Conservation (phyloP, 1,284 basidiomycete genomes). For the Ceraceosorus bombacis region DNA sequence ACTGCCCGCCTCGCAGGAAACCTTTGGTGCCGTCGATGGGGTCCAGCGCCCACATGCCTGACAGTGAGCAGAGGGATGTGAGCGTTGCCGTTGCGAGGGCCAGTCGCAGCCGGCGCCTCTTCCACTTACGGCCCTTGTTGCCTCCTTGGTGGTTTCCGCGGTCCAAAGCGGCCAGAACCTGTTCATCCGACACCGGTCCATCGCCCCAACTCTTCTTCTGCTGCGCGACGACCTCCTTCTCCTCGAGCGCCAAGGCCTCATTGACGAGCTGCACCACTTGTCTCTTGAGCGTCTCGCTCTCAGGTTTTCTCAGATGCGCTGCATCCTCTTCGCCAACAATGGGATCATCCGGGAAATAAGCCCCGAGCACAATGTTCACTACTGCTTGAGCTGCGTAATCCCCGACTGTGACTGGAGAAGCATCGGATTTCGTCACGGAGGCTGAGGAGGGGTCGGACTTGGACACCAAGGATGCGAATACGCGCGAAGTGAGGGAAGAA, state of each 20-base stretch:
- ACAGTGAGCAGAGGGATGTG: neutral
- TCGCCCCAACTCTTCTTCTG: slow-evolving; percentile 20
- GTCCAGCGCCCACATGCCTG: slow-evolving; percentile 76
- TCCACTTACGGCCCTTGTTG: slow-evolving; percentile 53
- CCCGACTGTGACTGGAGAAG: slow-evolving; percentile 81
- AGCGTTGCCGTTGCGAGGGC: neutral
- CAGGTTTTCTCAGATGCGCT: slow-evolving; percentile 55
- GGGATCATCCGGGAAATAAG: slow-evolving; percentile 71
- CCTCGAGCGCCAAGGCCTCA: slow-evolving; percentile 58
- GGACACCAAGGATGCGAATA: slow-evolving; percentile 77
- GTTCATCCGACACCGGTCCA: slow-evolving; percentile 36
- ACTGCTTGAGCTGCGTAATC: slow-evolving; percentile 46
- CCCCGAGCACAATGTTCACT: slow-evolving; percentile 36
- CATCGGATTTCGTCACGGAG: slow-evolving; percentile 83
- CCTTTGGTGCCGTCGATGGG: slow-evolving; percentile 90
- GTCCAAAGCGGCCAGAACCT: slow-evolving; percentile 78
- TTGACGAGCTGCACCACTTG: slow-evolving; percentile 77
- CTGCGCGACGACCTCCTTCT: slow-evolving; percentile 52
- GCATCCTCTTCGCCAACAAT: slow-evolving; percentile 97
- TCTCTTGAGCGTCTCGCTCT: slow-evolving; percentile 53
- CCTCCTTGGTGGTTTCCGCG: slow-evolving; percentile 75
- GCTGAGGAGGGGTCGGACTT: slow-evolving; percentile 54
- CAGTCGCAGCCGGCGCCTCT: neutral
- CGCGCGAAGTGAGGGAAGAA: slow-evolving; percentile 64
- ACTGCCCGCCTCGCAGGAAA: slow-evolving; percentile 92